These are phyloP conservation scores for Gossypium schwendimanii DNA, from an alignment of 441 rosid species.

Conservation along the genomic window DNA sequence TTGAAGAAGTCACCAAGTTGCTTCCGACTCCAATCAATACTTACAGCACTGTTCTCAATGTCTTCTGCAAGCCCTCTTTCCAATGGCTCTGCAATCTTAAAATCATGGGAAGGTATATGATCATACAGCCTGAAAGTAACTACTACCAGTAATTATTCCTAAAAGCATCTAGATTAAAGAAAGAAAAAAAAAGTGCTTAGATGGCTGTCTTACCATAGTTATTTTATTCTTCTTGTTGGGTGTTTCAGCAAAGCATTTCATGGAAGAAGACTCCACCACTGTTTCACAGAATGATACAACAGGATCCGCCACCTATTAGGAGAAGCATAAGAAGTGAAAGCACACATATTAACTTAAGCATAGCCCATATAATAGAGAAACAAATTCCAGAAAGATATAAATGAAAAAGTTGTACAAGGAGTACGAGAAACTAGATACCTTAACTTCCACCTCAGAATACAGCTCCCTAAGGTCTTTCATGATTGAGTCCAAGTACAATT, in stretches of 20 bases:
- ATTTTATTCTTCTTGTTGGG: constrained; percentile 95
- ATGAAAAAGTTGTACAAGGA: neutral
- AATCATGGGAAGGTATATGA: constrained; percentile 14
- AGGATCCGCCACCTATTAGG: constrained; percentile 79
- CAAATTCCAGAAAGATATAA: neutral
- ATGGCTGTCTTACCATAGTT: constrained; percentile 59
- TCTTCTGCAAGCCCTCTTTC: constrained; percentile 94
- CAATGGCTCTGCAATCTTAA: constrained; percentile 90
- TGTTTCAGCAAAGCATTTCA: constrained; percentile 97
- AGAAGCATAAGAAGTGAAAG: constrained; percentile 11
- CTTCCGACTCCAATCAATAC: constrained; percentile 80
- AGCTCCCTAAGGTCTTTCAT: constrained; percentile 98
- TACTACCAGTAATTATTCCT: neutral
- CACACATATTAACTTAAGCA: neutral
- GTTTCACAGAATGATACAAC: constrained; percentile 98
- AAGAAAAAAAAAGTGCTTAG: neutral
- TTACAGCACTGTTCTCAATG: constrained; percentile 84
- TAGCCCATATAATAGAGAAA: neutral
- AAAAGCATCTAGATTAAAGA: constrained; percentile 8
- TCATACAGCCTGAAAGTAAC: neutral
- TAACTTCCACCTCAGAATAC: constrained; percentile 97
- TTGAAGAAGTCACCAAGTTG: constrained; percentile 86
- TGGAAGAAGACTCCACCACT: constrained; percentile 90
- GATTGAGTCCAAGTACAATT: constrained; percentile 87
- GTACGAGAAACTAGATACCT: constrained; percentile 38